A percentile compares a stretch with the other conserved stretches of the same genome.
These are phyloP conservation scores for Aspergillus pseudoglaucus DNA, from an alignment of 2,329 filamentous ascomycete species.

Conservation along the genomic window DNA sequence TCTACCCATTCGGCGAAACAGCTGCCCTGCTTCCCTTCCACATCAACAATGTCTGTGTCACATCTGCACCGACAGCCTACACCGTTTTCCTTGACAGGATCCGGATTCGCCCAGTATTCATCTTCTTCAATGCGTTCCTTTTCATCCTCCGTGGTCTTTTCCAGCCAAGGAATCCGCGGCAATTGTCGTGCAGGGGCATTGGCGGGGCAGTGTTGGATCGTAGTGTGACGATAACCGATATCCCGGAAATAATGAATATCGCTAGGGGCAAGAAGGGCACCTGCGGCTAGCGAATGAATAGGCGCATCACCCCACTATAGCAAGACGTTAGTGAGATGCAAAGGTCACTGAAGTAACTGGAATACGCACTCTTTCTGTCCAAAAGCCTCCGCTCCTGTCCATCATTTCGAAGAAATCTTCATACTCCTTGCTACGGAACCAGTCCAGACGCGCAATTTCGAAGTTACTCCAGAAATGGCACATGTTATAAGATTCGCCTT, in stretches of 20 bases:
- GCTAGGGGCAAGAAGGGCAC: slow-evolving; percentile 68
- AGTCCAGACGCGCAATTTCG: slow-evolving; percentile 89
- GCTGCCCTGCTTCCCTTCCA: slow-evolving; percentile 94
- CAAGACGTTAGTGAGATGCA: slow-evolving; percentile 5
- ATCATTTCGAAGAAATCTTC: slow-evolving; percentile 99
- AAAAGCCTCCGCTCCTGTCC: slow-evolving; percentile 96
- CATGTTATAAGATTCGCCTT: slow-evolving; percentile 98
- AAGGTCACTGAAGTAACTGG: slow-evolving; percentile 12
- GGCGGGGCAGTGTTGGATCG: slow-evolving; percentile 95
- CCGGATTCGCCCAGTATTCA: slow-evolving; percentile 87
- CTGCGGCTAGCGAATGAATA: slow-evolving; percentile 93
- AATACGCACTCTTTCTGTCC: slow-evolving; percentile 87
- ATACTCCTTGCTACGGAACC: slow-evolving; percentile 96
- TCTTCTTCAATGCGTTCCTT: slow-evolving; percentile 86
- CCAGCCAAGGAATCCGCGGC: slow-evolving; percentile 70
- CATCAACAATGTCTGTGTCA: slow-evolving; percentile 94
- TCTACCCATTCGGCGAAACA: slow-evolving; percentile 96
- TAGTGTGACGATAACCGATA: slow-evolving; percentile 96
- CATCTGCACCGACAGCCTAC: slow-evolving; percentile 95
- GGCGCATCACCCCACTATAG: slow-evolving; percentile 93
- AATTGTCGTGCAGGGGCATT: slow-evolving; percentile 88
- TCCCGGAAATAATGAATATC: slow-evolving; percentile 99
- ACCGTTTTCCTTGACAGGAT: slow-evolving; percentile 86
- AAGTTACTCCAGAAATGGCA: slow-evolving; percentile 99
- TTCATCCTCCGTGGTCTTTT: slow-evolving; percentile 72